Evolutionary conservation across 768 basidiomycete species (phyloP), one percentile per base, ranked within the genome.

Genomic region (Amanita fuliginea): DNA sequence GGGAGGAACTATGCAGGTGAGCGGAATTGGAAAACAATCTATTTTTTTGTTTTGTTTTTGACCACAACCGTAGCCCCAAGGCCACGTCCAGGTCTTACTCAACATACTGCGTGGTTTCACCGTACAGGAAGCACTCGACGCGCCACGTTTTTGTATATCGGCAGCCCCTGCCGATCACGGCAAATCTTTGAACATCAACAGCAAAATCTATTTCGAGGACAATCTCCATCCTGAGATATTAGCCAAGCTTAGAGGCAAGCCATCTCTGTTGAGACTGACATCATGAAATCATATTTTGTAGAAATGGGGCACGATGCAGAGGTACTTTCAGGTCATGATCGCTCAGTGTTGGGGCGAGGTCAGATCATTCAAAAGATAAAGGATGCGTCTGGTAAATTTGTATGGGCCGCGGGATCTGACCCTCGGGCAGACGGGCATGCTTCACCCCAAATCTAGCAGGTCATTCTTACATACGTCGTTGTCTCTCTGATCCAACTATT

Each of bases 351-450:
- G 67, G 90, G 91, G 19, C 77, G 89, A 2, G 90, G 91, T 4
- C 90, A 97, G 68, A 69, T 97, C 49, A 96, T 98, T 55, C 92
- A 95, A 66, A 84, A 77, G 62, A 63, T 88, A 16, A 67, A 73
- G 6, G 76, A 83, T 60, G 67, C 66, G 42, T 78, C 80, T 24
- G 87, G 89, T 11, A 70, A 66, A 61, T 68, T 75, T n/a, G 85
- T 94, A 4, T 98, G 96, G 96, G 93, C 88, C 1, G 95, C 89
- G 19, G 95, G 94, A 5, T 91, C 86, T 3, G 96, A 99, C 63
- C 78, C 77, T 50, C 78, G 93, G 32, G 86, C 77, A 14, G 93
- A 95, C 63, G 93, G 93, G 11, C 86, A 90, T 59, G 94, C 91
- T 32, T 79, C 76, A 16, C 79, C 83, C 14, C 90, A 96, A 60